Conservation (phyloP, 169 alveolate genomes). For the Plasmodium vinckei region DNA sequence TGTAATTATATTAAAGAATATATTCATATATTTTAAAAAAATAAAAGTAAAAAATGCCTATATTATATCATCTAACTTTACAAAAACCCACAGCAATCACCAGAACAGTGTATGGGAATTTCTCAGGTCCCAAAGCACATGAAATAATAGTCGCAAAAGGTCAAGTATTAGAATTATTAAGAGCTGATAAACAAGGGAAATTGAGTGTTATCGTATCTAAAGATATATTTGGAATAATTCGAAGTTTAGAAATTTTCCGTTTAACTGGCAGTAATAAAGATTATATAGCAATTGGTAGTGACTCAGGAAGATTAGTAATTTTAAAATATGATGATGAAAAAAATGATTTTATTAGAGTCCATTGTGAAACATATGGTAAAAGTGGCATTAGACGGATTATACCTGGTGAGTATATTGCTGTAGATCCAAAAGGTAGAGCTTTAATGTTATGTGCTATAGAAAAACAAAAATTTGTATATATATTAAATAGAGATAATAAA, state of each 20-base stretch:
- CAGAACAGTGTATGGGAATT: slow-evolving; percentile 97
- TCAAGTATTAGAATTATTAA: slow-evolving; percentile 93
- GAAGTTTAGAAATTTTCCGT: slow-evolving; percentile 95
- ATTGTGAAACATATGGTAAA: slow-evolving; percentile 98
- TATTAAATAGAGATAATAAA: slow-evolving; percentile 95
- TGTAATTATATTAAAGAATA: not conserved
- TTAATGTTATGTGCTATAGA: slow-evolving; percentile 99
- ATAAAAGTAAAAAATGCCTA: slow-evolving; percentile 88
- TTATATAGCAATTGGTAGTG: slow-evolving; percentile 96
- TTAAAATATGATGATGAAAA: slow-evolving; percentile 91
- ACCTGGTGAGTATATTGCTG: slow-evolving; percentile 99
- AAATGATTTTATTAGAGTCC: slow-evolving; percentile 93
- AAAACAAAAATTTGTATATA: slow-evolving; percentile 98
- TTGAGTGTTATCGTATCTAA: slow-evolving; percentile 90
- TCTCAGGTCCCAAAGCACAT: slow-evolving; percentile 97
- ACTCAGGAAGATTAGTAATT: slow-evolving; percentile 96
- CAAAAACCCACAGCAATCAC: slow-evolving; percentile 97
- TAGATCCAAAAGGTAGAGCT: slow-evolving; percentile 99
- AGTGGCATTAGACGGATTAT: slow-evolving; percentile 96
- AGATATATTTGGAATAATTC: slow-evolving; percentile 96
- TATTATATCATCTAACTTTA: slow-evolving; percentile 96
- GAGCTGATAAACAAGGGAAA: slow-evolving; percentile 95
- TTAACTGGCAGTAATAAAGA: slow-evolving; percentile 94
- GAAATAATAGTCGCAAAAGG: slow-evolving; percentile 98
- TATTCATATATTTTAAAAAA: not conserved